Conservation (phyloP, 306 rosid genomes). For the Vigna unguiculata region DNA sequence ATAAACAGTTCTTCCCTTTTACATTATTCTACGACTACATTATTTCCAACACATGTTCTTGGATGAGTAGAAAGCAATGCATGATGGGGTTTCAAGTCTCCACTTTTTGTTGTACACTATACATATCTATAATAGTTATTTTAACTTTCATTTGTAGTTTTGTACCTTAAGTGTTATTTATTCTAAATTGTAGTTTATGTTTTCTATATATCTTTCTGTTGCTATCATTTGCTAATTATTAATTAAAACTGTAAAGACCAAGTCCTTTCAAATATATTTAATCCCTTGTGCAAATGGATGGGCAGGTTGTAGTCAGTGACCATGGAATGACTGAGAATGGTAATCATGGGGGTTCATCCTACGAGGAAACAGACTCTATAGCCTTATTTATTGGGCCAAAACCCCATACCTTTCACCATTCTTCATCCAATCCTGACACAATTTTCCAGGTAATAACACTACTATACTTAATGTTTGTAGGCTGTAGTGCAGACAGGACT, state of each 20-base stretch:
- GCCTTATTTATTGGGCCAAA: constrained; percentile 75
- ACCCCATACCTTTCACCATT: constrained; percentile 51
- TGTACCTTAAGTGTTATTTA: background rate
- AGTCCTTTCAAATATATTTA: constrained; percentile 22
- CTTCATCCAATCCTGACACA: constrained; percentile 48
- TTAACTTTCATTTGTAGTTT: constrained; percentile 15
- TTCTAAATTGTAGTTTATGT: constrained; percentile 25
- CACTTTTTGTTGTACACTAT: background rate
- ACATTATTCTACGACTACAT: background rate
- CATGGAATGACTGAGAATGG: constrained; percentile 98
- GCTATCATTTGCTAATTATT: constrained; percentile 10
- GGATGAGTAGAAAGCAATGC: constrained; percentile 6
- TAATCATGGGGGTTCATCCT: constrained; percentile 93
- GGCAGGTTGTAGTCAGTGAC: constrained; percentile 86
- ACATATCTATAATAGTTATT: background rate
- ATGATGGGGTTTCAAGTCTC: constrained; percentile 30
- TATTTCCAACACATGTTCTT: background rate
- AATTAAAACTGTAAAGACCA: constrained; percentile 23
- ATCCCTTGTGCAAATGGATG: constrained; percentile 36
- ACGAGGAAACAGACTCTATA: constrained; percentile 87
- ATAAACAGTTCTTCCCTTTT: background rate
- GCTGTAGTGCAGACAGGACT: constrained; percentile 20
- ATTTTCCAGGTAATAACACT: constrained; percentile 73
- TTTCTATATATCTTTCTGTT: background rate
- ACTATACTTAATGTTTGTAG: constrained; percentile 38